These are phyloP conservation scores for Rubroshorea leprosula DNA, from an alignment of 345 rosid species.

Conservation along the genomic window DNA sequence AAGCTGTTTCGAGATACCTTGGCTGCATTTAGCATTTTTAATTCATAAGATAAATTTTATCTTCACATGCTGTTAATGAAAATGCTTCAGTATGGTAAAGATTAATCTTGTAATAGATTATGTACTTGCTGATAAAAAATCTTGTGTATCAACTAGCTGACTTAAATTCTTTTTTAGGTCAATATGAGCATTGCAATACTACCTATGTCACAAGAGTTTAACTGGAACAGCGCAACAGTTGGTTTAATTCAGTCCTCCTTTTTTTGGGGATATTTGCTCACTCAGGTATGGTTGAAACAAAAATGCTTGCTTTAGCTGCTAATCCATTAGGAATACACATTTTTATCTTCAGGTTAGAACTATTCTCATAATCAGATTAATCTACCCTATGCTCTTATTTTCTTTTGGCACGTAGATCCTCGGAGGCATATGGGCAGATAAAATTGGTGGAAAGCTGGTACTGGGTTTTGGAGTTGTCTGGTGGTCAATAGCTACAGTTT, in stretches of 20 bases:
- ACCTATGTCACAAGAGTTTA: conserved; percentile 92
- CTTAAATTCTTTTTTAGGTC: conserved; percentile 45
- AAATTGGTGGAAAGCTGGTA: conserved; percentile 85
- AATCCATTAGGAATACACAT: too few relatives aligned
- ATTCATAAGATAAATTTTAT: not conserved
- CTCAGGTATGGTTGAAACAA: conserved; percentile 69
- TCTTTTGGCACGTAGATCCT: conserved; percentile 48
- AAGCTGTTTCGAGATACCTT: not conserved
- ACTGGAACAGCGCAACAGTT: conserved; percentile 94
- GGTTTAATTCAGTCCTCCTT: conserved; percentile 97
- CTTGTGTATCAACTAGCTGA: conserved; percentile 1
- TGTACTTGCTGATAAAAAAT: conserved; percentile 15
- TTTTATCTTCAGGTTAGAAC: not conserved
- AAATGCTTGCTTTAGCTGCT: too few relatives aligned
- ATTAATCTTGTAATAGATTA: not conserved
- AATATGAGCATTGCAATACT: conserved; percentile 99
- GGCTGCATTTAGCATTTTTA: not conserved
- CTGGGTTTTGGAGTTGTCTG: conserved; percentile 94
- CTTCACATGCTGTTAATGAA: not conserved
- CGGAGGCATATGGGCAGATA: conserved; percentile 99
- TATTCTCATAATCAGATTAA: conserved; percentile 1
- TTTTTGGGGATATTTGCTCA: conserved; percentile 97
- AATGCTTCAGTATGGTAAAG: not conserved
- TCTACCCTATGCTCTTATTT: conserved; percentile 15
- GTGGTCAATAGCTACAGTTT: conserved; percentile 87